Evolutionary conservation across 352 stramenopile species (phyloP).

Genomic region (Sclerospora graminicola): DNA sequence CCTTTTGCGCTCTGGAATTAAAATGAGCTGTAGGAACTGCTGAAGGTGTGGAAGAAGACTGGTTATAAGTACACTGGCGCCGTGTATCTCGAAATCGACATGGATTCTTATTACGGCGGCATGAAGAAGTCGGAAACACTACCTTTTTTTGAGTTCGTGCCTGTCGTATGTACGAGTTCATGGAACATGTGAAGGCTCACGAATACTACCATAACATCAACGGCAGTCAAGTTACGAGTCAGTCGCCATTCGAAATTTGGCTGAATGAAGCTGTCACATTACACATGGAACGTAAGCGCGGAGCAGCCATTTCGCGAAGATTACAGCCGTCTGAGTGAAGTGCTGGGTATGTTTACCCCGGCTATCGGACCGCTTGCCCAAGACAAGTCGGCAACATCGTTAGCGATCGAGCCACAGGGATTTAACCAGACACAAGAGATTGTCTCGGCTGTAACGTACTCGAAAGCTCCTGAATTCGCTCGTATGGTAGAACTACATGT

Average conservation of each 20-base stretch:
- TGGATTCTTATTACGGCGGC: slow-evolving; percentile 75
- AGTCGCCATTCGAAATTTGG: no score
- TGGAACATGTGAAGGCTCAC: slow-evolving; percentile 76
- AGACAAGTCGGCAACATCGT: slow-evolving; percentile 57
- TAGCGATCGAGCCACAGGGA: slow-evolving; percentile 58
- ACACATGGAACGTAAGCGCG: slow-evolving; percentile 70
- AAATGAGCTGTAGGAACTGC: no score
- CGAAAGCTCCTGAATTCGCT: no score
- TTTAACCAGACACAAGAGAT: slow-evolving; percentile 77
- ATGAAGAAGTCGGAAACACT: slow-evolving; percentile 81
- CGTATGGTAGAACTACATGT: slow-evolving; percentile 72
- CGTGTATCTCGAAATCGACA: slow-evolving; percentile 75
- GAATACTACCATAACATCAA: slow-evolving; percentile 85
- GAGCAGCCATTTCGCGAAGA: no score
- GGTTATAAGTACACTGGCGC: no score
- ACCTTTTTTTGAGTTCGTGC: slow-evolving; percentile 68
- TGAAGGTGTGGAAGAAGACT: no score
- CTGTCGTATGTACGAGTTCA: slow-evolving; percentile 72
- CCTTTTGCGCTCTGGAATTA: no score
- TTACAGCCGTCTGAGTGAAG: no score
- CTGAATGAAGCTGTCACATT: slow-evolving; percentile 74
- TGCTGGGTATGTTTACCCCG: no score
- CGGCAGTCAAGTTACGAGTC: slow-evolving; percentile 60
- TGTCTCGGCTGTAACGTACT: slow-evolving; percentile 66
- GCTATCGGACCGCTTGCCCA: no score